Evolutionary conservation across 805 yeast genomes (phyloP), one percentile per base, ranked within the genome.

Genomic region (Kodamaea neixiangensis): DNA sequence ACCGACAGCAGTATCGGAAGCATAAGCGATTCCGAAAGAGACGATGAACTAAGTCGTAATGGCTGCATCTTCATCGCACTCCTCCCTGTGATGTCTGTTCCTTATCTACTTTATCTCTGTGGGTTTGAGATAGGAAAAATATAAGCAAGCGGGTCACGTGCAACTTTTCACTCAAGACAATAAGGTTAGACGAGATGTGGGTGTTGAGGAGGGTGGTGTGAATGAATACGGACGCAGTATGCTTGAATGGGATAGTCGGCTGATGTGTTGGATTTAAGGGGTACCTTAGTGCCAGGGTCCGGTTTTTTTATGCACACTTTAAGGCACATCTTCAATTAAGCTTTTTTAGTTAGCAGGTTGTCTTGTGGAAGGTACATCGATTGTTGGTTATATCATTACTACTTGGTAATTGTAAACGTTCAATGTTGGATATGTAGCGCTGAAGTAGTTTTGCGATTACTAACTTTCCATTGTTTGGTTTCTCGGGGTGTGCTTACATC

Each of bases 1-100:
- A 37, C 41, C n/a, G 41, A 19, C 41, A 37, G 41, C 21, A 20
- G 15, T 11, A 37, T 37, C 2, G 41, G 19, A 17, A 37, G 41
- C n/a, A 37, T 15, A 37, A 37, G 41, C 13, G 41, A 37, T 15
- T 37, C 21, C 41, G 41, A 17, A 37, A 37, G 19, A 19, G 41
- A 15, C 21, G 21, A 15, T 10, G 41, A 17, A 37, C 41, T 37
- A 13, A 17, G 19, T 19, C n/a, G 41, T 40, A 20, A 40, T 10
- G 44, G 44, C 20, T 21, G 44, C 44, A 40, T 40, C 14, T 15
- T 40, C 44, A 11, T 20, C 20, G 20, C 9, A 17, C 41, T 37
- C 21, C 41, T 37, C 41, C n/a, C 21, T 37, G 41, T 17, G 19
- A 9, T 10, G 19, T 37, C 21, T 34, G 41, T 37, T 37, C 41